Evolutionary conservation across 2,329 filamentous ascomycete genomes (phyloP).

Genomic region (Xylariaceae sp.): DNA sequence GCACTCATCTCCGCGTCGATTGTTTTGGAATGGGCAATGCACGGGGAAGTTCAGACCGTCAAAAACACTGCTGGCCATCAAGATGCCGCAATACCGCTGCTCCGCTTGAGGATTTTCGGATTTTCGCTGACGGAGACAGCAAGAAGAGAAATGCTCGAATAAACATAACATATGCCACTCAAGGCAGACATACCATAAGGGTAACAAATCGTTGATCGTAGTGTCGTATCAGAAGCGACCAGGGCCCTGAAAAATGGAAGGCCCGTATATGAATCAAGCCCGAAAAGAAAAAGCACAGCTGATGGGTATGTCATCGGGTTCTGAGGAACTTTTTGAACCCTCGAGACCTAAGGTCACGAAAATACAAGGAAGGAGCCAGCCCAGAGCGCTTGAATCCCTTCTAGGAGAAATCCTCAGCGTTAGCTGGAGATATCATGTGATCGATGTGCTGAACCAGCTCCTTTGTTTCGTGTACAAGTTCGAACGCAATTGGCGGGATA

Average conservation of each 20-base stretch:
- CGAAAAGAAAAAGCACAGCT: constrained; percentile 11
- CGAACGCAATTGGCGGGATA: constrained; percentile 79
- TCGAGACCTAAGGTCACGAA: constrained; percentile 18
- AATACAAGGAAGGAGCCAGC: constrained; percentile 21
- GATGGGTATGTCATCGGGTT: constrained; percentile 19
- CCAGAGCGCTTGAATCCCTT: constrained; percentile 18
- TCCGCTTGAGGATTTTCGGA: constrained; percentile 2
- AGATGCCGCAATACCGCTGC: constrained; percentile 4
- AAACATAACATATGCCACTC: constrained; percentile 1
- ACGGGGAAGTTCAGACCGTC: constrained; percentile 6
- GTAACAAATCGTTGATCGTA: constrained; percentile 11
- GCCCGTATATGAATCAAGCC: neutral
- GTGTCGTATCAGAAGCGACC: constrained; percentile 6
- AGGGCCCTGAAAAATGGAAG: constrained; percentile 3
- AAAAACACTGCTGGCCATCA: constrained; percentile 5
- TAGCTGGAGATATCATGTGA: constrained; percentile 33
- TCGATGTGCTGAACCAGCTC: constrained; percentile 55
- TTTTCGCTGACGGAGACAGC: constrained; percentile 1
- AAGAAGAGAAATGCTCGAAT: constrained; percentile 6
- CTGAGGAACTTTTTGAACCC: constrained; percentile 9
- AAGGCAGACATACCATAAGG: neutral
- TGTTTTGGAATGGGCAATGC: constrained; percentile 12
- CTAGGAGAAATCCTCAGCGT: constrained; percentile 44
- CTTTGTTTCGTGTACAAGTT: constrained; percentile 77
- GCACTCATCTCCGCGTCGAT: constrained; percentile 3